Conservation (phyloP, 1,139 yeast genomes). For the Yamadazyma trypodendri region DNA sequence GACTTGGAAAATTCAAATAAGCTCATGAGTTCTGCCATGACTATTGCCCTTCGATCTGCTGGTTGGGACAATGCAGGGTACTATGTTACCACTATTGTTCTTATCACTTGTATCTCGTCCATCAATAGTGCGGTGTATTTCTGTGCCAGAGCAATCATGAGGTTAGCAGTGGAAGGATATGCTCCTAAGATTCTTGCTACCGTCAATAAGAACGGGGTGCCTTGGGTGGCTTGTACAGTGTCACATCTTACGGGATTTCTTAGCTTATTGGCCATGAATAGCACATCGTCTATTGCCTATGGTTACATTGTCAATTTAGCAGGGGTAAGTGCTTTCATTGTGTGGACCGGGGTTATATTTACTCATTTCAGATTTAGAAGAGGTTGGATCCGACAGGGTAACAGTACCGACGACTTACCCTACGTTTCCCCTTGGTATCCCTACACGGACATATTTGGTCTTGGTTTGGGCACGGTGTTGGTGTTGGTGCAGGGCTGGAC, state of each 20-base stretch:
- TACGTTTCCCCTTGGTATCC: conserved; percentile 38
- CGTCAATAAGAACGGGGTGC: conserved; percentile 33
- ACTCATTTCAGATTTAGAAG: conserved; percentile 37
- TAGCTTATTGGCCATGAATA: conserved; percentile 28
- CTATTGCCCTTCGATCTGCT: conserved; percentile 55
- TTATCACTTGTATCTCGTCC: conserved; percentile 42
- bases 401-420: conserved; percentile 26
- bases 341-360: conserved; percentile 42
- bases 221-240: conserved; percentile 41
- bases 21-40: conserved; percentile 59
- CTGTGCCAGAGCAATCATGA: conserved; percentile 39
- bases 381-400: conserved; percentile 36
- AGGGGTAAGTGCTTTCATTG: conserved; percentile 41
- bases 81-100: conserved; percentile 41
- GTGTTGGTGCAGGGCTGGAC: conserved; percentile 49
- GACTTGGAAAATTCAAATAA: conserved; percentile 30
- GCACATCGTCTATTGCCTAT: conserved; percentile 40
- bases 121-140: conserved; percentile 45
- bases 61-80: conserved; percentile 43
- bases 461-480: conserved; percentile 33
- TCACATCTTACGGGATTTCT: conserved; percentile 33
- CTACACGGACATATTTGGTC: conserved; percentile 15
- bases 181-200: conserved; percentile 36
- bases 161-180: conserved; percentile 39
- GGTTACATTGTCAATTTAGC: conserved; percentile 42